phyloP scores from a whole-genome alignment of 805 yeast genomes.

The Yarrowia keelungensis region DNA sequence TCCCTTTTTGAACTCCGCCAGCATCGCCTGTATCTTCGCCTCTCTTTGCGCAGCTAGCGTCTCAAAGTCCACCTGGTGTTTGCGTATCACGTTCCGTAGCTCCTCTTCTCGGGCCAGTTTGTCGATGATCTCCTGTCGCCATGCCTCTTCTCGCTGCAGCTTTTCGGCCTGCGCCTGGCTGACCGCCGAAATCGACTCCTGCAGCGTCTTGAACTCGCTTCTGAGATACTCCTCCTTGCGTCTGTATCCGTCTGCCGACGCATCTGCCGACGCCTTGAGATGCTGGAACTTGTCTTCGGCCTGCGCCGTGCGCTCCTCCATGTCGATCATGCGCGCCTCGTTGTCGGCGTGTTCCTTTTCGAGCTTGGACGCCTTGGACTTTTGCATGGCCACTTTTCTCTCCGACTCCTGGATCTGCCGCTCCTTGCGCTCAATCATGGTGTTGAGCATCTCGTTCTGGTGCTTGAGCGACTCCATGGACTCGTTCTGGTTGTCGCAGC shows the following conservation, averaged over 20 bases:
- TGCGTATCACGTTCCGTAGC: constrained; percentile 17
- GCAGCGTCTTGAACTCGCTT: constrained; percentile 8
- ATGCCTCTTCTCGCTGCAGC: not conserved
- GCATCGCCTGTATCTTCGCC: constrained; percentile 10
- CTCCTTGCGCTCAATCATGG: constrained; percentile 72
- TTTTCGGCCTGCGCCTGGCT: not conserved
- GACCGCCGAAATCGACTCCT: not conserved
- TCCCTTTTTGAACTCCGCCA: constrained; percentile 6
- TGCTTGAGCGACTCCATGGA: constrained; percentile 60
- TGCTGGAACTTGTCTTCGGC: constrained; percentile 58
- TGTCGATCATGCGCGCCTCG: constrained; percentile 41
- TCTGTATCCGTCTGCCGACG: constrained; percentile 60
- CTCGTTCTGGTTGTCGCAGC: constrained; percentile 43
- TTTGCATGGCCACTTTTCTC: constrained; percentile 51
- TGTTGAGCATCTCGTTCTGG: constrained; percentile 76
- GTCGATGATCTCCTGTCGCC: constrained; percentile 12
- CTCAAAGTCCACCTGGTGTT: constrained; percentile 25
- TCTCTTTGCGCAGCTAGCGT: constrained; percentile 20
- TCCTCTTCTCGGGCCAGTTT: constrained; percentile 11
- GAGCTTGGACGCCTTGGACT: constrained; percentile 25
- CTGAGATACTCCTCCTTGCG: constrained; percentile 45
- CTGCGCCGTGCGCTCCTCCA: constrained; percentile 56
- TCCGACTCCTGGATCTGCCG: constrained; percentile 73
- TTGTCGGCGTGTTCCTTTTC: constrained; percentile 32
- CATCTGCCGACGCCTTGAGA: constrained; percentile 58